phyloP scores from a whole-genome alignment of 202 grass and related monocot genomes.

The Carex arenaria region DNA sequence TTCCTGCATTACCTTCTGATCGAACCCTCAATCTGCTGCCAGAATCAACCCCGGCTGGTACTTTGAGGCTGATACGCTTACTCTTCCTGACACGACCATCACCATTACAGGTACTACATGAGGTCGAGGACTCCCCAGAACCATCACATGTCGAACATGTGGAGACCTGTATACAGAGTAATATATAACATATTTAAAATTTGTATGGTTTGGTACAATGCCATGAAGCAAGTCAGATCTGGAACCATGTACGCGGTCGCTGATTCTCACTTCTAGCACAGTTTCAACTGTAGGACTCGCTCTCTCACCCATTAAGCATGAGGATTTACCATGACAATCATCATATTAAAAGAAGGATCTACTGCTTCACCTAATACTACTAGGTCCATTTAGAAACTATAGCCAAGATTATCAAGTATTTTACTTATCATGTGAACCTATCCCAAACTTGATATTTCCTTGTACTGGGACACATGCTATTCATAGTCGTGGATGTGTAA shows the following conservation, averaged over 20 bases:
- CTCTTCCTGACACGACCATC: conserved; percentile 81
- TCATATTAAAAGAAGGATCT: neutral
- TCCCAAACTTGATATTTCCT: neutral
- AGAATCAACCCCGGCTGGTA: conserved; percentile 93
- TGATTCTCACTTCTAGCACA: neutral
- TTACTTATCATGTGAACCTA: neutral
- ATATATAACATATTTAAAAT: conserved; percentile 2
- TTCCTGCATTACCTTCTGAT: conserved; percentile 83
- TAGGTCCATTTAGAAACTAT: neutral
- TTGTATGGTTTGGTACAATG: neutral
- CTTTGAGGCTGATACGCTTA: conserved; percentile 93
- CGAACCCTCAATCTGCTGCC: conserved; percentile 87
- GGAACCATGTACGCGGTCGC: neutral
- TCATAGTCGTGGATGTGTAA: neutral
- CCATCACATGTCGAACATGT: conserved; percentile 81
- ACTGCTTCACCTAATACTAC: neutral
- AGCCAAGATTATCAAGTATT: neutral
- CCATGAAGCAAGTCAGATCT: neutral
- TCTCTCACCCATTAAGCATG: no score
- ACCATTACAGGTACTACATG: conserved; percentile 78
- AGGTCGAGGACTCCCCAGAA: conserved; percentile 80
- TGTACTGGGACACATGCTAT: neutral
- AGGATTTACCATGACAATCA: neutral
- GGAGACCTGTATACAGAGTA: conserved; percentile 20
- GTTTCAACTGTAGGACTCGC: neutral